Base-by-base conservation (phyloP, 345 rosid species). In the Lepidium sativum region DNA sequence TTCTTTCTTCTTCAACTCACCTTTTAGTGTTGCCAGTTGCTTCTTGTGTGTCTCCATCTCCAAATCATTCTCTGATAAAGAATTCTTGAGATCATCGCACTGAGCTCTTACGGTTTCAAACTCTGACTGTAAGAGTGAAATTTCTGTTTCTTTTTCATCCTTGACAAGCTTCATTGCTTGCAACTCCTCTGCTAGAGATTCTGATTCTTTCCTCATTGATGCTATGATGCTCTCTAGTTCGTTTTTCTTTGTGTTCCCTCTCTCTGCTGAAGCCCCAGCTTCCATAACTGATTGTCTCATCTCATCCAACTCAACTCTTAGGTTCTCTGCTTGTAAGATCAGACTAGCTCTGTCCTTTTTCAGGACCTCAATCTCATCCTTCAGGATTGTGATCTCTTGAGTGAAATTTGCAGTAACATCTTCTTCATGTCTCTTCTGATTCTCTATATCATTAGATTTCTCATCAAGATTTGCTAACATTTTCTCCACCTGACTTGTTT, bases 11-110 rank as follows among this genome's bases (percentile, higher is more conserved):
- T 80, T 82, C 41, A 87, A 82, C 58, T 87, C 94, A 44, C 73
- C 76, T 81, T 80, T 81, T 54, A 86, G 70, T 56, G 74, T 80
- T 55, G 75, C 54, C 12, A 79, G 76, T 54, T 85, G 87, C 75
- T 80, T 82, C 77, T 75, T 80, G 35, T 85, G 81, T 33, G 77
- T 84, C 77, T 86, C 91, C 65, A 82, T 85, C 79, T 84, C 91
- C 1, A 16, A 9, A 54, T 84, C 90, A 40, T 80, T 82, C 68
- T 68, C 83, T 7, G 65, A 45, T 14, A 85, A 54, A 13, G 86
- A 75, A 65, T 67, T 61, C 49, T 81, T 80, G 75, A 84, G 62
- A 62, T 80, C 82, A 38, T 80, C 50, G 59, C 79, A 76, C 40
- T 80, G 81, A 47, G 44, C 21, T 77, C 74, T 79, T 35, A 80